These are phyloP conservation scores for Naganishia randhawae DNA, from an alignment of 768 basidiomycete genomes.

Conservation along the genomic window DNA sequence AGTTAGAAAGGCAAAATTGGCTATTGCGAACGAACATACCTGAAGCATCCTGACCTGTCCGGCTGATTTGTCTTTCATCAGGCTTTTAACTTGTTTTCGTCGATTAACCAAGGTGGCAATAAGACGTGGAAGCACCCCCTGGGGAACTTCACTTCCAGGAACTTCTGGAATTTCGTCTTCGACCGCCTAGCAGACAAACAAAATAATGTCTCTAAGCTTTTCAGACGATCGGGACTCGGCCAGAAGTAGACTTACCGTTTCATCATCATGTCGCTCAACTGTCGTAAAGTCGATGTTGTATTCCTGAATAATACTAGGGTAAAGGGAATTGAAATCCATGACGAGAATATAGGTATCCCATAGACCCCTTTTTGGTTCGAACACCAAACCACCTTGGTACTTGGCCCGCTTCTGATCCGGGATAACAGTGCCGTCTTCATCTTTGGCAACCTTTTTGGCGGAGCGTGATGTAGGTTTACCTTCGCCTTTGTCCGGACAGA, in stretches of 20 bases:
- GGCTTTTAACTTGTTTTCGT: slow-evolving; percentile 78
- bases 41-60: slow-evolving; percentile 74
- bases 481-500: slow-evolving; percentile 87
- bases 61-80: slow-evolving; percentile 80
- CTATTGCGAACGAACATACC: slow-evolving; percentile 53
- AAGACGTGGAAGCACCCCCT: slow-evolving; percentile 91
- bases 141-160: slow-evolving; percentile 64
- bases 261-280: slow-evolving; percentile 64
- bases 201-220: slow-evolving; percentile 15
- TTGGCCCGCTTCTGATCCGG: slow-evolving; percentile 74
- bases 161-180: slow-evolving; percentile 89
- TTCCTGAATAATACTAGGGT: slow-evolving; percentile 98
- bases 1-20: neutral
- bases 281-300: slow-evolving; percentile 99
- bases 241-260: slow-evolving; percentile 33
- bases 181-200: slow-evolving; percentile 53
- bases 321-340: slow-evolving; percentile 99
- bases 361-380: slow-evolving; percentile 89
- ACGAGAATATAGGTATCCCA: slow-evolving; percentile 97
- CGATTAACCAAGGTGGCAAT: slow-evolving; percentile 94
- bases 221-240: slow-evolving; percentile 4
- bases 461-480: slow-evolving; percentile 48
- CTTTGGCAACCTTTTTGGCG: slow-evolving; percentile 54
- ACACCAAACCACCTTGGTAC: slow-evolving; percentile 97
- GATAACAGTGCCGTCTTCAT: slow-evolving; percentile 58